Percentiles rank a stretch among this genome's conserved stretches.
These are phyloP conservation scores for Calonectria henricotiae DNA, from an alignment of 2,329 filamentous ascomycete species.

Conservation along the genomic window DNA sequence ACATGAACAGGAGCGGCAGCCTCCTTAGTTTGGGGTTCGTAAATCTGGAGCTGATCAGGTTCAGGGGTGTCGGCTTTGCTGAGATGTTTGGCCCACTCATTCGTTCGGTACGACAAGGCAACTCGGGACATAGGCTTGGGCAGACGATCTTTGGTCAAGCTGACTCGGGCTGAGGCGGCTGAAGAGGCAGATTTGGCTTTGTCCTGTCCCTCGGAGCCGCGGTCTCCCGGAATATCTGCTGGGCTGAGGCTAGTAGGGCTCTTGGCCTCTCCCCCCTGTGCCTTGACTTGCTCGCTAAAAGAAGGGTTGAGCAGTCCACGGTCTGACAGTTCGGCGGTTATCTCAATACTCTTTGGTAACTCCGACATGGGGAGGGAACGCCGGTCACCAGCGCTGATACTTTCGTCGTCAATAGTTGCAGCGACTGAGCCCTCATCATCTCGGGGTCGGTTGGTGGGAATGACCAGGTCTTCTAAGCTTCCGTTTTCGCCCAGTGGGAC, in stretches of 20 bases:
- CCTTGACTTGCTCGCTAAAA: constrained; percentile 34
- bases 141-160: constrained; percentile 74
- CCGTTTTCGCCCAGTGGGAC: constrained; percentile 52
- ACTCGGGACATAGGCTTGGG: constrained; percentile 83
- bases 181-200: constrained; percentile 63
- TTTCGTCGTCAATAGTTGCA: constrained; percentile 72
- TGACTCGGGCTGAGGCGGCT: constrained; percentile 62
- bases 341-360: constrained; percentile 56
- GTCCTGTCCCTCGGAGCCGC: constrained; percentile 49
- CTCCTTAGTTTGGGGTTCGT: constrained; percentile 63
- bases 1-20: constrained; percentile 75
- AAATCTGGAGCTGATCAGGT: constrained; percentile 72
- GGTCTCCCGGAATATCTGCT: constrained; percentile 32
- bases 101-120: constrained; percentile 88
- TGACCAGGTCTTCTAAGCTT: constrained; percentile 67
- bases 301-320: constrained; percentile 39
- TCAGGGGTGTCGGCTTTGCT: constrained; percentile 82
- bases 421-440: constrained; percentile 70
- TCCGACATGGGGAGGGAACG: constrained; percentile 51
- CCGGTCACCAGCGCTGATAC: constrained; percentile 60
- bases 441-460: constrained; percentile 53
- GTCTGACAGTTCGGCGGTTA: constrained; percentile 60
- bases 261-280: constrained; percentile 30
- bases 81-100: constrained; percentile 96
- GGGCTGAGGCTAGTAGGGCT: constrained; percentile 31